Evolutionary conservation across 75 land plant species (phyloP).

Genomic region (Ceratopteris richardii): DNA sequence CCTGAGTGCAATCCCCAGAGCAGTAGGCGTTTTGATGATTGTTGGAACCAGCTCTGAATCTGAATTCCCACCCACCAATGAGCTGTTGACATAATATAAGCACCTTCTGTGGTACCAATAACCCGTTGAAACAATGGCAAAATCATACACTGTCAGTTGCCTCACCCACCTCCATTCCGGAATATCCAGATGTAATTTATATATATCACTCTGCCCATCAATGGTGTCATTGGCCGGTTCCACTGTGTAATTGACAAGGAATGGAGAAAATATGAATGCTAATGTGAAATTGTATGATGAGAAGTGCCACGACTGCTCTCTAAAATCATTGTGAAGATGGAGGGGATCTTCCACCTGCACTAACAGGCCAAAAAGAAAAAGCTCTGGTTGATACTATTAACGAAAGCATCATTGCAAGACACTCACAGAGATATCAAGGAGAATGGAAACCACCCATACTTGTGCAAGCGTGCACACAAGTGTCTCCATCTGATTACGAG

Average conservation of each 20-base stretch:
- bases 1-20: no score
- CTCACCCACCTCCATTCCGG: background rate
- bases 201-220: background rate
- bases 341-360: background rate
- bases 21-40: no score
- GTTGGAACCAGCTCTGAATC: no score
- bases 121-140: background rate
- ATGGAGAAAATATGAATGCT: background rate
- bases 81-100: background rate
- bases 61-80: no score
- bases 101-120: background rate
- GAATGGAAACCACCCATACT: no score
- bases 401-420: no score
- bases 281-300: background rate
- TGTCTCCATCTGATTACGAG: slow-evolving; percentile 57
- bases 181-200: background rate
- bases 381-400: no score
- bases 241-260: background rate
- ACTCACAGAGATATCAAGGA: no score
- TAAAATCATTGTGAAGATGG: background rate
- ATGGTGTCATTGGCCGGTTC: no score
- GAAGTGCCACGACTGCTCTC: background rate
- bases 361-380: no score
- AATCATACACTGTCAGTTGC: background rate
- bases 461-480: slow-evolving; percentile 24